Evolutionary conservation across 2,329 filamentous ascomycete species (phyloP).

Genomic region (Monilinia vaccinii-corymbosi): DNA sequence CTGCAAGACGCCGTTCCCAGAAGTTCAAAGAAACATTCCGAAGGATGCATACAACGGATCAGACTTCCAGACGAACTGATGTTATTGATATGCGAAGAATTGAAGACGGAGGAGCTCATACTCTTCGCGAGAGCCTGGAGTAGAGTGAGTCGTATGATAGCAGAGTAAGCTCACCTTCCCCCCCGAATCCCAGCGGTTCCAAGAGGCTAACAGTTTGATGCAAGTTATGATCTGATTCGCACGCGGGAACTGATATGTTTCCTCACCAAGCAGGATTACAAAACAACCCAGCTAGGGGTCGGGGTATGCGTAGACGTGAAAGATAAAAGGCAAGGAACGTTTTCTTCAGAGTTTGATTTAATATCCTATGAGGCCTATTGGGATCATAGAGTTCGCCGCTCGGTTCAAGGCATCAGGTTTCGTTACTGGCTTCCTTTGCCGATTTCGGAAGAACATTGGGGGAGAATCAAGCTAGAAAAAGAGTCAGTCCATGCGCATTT

Average conservation of each 20-base stretch:
- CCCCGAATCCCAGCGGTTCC: neutral
- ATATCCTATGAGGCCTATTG: conserved; percentile 36
- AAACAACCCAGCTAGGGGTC: conserved; percentile 34
- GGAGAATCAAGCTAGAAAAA: neutral
- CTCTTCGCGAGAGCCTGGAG: conserved; percentile 18
- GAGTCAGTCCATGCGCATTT: neutral
- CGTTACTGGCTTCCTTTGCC: conserved; percentile 39
- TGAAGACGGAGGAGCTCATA: conserved; percentile 25
- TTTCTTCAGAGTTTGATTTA: conserved; percentile 40
- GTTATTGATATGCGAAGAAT: conserved; percentile 28
- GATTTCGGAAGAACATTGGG: neutral
- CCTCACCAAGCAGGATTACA: conserved; percentile 35
- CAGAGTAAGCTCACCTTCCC: neutral
- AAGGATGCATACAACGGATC: neutral
- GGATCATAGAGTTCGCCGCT: conserved; percentile 31
- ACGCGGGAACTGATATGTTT: conserved; percentile 40
- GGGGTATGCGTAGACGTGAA: conserved; percentile 27
- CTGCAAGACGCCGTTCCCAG: neutral
- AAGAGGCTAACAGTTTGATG: neutral
- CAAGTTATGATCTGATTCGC: conserved; percentile 16
- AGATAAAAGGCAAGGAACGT: neutral
- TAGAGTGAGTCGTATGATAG: conserved; percentile 13
- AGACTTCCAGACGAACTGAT: conserved; percentile 35
- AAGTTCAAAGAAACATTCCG: neutral
- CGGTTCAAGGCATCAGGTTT: conserved; percentile 36